These are phyloP conservation scores for Fistulinella cinereoalba DNA, from an alignment of 1,284 basidiomycete species.

Conservation along the genomic window DNA sequence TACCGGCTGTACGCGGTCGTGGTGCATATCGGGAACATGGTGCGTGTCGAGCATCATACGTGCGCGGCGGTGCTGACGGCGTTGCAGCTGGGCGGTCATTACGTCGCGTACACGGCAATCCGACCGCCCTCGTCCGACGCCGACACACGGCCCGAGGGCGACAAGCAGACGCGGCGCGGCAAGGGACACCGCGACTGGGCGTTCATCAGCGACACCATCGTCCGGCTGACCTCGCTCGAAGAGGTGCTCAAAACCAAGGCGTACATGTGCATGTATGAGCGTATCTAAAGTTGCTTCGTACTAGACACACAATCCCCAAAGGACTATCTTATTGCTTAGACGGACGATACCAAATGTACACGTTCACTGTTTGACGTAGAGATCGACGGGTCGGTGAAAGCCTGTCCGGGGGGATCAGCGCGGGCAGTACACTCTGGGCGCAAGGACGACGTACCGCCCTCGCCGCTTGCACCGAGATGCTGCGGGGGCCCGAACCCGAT, in stretches of 20 bases:
- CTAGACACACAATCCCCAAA: no score
- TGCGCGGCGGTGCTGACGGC: no score
- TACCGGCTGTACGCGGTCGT: conserved; percentile 82
- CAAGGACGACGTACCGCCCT: conserved; percentile 46
- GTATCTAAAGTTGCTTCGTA: no score
- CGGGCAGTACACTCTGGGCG: no score
- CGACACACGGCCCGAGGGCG: conserved; percentile 6
- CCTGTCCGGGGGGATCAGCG: no score
- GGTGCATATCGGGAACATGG: conserved; percentile 89
- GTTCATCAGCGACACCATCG: conserved; percentile 83
- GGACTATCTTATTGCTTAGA: no score
- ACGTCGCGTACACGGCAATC: conserved; percentile 76
- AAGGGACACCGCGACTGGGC: conserved; percentile 71
- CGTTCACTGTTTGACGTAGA: conserved; percentile 38
- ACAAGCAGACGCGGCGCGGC: conserved; percentile 12
- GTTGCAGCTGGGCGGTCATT: conserved; percentile 75
- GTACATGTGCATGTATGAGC: conserved; percentile 89
- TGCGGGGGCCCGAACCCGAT: conserved; percentile 59
- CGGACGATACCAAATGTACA: conserved; percentile 7
- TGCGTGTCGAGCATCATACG: conserved; percentile 41
- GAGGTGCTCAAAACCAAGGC: conserved; percentile 90
- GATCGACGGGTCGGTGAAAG: conserved; percentile 48
- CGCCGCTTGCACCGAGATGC: conserved; percentile 54
- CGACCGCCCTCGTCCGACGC: conserved; percentile 34
- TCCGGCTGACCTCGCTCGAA: conserved; percentile 75